Base-by-base conservation (phyloP, 306 rosid genomes). In the Prunus persica region DNA sequence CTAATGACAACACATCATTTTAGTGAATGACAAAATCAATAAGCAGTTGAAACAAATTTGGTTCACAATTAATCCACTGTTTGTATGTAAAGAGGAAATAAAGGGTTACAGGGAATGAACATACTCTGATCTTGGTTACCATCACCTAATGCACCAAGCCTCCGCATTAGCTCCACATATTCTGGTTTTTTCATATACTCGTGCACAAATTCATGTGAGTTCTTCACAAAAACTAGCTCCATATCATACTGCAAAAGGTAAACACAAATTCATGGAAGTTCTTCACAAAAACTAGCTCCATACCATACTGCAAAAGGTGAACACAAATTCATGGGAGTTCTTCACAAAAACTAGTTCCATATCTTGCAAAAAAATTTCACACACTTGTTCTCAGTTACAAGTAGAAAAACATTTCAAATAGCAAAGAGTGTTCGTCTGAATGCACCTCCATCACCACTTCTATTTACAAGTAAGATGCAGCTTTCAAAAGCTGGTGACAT, bases 81-180 rank as follows among this genome's bases (percentile, higher is more conserved):
- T 56, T n/a, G 62, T 20, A 56, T 19, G 58, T n/a, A 54, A 54
- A 54, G 72, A 16, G 14, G 41, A 67, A n/a, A 11, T 24, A 41
- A 14, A 13, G 4, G 72, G 65, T 56, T 72, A 38, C 13, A 32
- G 25, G 43, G 15, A 3, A 14, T 16, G 18, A 60, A 54, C 85
- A 64, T 89, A 92, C 96, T 90, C 43, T 82, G 93, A 86, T 92
- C 99, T 80, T 87, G 97, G 88, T 87, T 96, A 30, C 97, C 92
- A 75, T 96, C 99, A 72, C 99, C 99, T 87, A 96, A 85, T 72
- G 99, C 99, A 60, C 98, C 99, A 9, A 92, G 93, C 80, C 91
- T 83, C 73, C 93, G 88, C 99, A 96, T 92, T 85, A 96, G 90
- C 63, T 96, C 97, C 49, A 92, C 90, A 47, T 83, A 95, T 79